phyloP scores from a whole-genome alignment of 1,284 basidiomycete genomes.

The Binderoboletus segoi region DNA sequence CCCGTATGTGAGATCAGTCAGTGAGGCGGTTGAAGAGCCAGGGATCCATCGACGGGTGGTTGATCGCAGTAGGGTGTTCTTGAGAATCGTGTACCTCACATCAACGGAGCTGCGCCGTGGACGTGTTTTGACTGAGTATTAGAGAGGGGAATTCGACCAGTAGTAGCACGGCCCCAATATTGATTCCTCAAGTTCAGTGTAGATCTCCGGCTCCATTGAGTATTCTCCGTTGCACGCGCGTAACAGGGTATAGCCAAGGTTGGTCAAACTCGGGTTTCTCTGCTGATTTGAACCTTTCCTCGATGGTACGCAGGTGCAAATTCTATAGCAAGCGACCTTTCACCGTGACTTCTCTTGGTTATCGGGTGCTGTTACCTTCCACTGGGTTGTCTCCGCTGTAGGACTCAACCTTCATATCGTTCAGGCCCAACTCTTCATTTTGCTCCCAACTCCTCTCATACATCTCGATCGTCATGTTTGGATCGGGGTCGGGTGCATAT shows the following conservation, averaged over 20 bases:
- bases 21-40: background rate
- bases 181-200: too few species aligned
- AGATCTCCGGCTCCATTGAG: too few species aligned
- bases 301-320: too few species aligned
- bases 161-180: too few species aligned
- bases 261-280: too few species aligned
- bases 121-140: too few species aligned
- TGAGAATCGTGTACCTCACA: background rate
- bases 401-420: slow-evolving; percentile 93
- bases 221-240: too few species aligned
- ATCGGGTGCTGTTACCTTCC: slow-evolving; percentile 9
- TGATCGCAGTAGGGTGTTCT: background rate
- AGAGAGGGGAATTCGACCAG: too few species aligned
- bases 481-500: slow-evolving; percentile 91
- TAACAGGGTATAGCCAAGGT: too few species aligned
- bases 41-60: background rate
- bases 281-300: too few species aligned
- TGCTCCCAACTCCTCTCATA: slow-evolving; percentile 90
- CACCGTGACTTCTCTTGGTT: slow-evolving; percentile 3
- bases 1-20: background rate
- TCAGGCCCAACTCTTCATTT: slow-evolving; percentile 95
- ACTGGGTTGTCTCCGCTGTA: slow-evolving; percentile 51
- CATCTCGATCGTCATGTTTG: slow-evolving; percentile 82
- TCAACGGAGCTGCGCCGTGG: too few species aligned
- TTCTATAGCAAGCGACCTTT: too few species aligned